A percentile compares a stretch with the other conserved stretches of the same genome.
Conservation (phyloP, 345 rosid genomes). For the Carallia brachiata region DNA sequence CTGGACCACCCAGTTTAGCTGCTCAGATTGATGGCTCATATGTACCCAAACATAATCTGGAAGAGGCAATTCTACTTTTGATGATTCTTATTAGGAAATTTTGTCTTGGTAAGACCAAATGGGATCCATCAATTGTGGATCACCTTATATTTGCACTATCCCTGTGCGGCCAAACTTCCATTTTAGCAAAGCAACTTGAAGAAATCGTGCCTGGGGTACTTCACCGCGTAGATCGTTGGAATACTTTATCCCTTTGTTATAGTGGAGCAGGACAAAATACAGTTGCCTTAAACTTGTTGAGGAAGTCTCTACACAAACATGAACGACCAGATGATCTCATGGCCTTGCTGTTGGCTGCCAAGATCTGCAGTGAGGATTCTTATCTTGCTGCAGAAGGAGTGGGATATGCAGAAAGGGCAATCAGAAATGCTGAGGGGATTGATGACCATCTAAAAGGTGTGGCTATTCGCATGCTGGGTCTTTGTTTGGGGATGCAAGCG, state of each 20-base stretch:
- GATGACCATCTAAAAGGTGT: slow-evolving; percentile 77
- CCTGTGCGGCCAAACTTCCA: slow-evolving; percentile 69
- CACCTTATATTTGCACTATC: slow-evolving; percentile 76
- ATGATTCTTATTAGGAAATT: slow-evolving; percentile 71
- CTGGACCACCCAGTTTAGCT: slow-evolving; percentile 72
- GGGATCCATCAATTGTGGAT: slow-evolving; percentile 87
- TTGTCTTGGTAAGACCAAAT: slow-evolving; percentile 54
- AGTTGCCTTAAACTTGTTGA: slow-evolving; percentile 66
- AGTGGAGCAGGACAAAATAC: slow-evolving; percentile 55
- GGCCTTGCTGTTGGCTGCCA: slow-evolving; percentile 76
- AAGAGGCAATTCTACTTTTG: slow-evolving; percentile 88
- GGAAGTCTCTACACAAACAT: slow-evolving; percentile 78
- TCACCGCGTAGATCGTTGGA: slow-evolving; percentile 85
- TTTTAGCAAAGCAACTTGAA: slow-evolving; percentile 75
- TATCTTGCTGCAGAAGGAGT: slow-evolving; percentile 82
- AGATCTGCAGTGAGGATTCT: slow-evolving; percentile 73
- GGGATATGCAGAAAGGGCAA: slow-evolving; percentile 64
- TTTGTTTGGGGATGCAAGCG: slow-evolving; percentile 80
- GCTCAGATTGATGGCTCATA: slow-evolving; percentile 73
- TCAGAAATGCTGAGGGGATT: slow-evolving; percentile 52
- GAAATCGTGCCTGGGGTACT: slow-evolving; percentile 77
- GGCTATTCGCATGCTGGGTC: slow-evolving; percentile 67
- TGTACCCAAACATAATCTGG: slow-evolving; percentile 81
- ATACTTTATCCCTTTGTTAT: slow-evolving; percentile 74
- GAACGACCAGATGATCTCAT: slow-evolving; percentile 69